Evolutionary conservation across 2,329 filamentous ascomycete genomes (phyloP).

Genomic region (Hypoxylon sp.): DNA sequence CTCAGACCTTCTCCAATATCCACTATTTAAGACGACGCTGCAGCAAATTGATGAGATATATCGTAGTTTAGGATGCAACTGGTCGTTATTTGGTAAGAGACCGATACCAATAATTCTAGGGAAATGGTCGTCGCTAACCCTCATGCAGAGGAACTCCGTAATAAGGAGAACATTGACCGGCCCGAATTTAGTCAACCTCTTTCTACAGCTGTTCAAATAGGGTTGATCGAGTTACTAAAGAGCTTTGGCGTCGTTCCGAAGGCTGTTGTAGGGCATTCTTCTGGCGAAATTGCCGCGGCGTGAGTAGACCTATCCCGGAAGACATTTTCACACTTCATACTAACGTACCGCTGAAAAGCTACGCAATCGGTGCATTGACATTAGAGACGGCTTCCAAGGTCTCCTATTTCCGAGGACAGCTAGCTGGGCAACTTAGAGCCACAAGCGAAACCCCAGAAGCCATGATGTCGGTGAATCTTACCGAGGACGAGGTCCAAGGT

Average conservation of each 20-base stretch:
- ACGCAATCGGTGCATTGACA: conserved; percentile 49
- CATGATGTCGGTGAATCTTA: conserved; percentile 54
- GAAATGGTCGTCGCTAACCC: conserved; percentile 13
- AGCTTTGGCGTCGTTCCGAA: conserved; percentile 49
- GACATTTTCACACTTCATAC: conserved; percentile 6
- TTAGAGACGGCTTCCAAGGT: conserved; percentile 53
- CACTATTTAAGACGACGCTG: conserved; percentile 46
- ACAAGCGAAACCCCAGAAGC: conserved; percentile 34
- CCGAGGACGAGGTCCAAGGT: conserved; percentile 42
- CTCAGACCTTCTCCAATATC: conserved; percentile 47
- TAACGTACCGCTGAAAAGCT: conserved; percentile 27
- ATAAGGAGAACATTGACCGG: conserved; percentile 47
- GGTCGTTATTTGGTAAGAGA: conserved; percentile 51
- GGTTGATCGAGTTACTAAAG: conserved; percentile 54
- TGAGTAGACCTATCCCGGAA: conserved; percentile 41
- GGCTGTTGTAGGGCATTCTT: conserved; percentile 56
- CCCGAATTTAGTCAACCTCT: conserved; percentile 53
- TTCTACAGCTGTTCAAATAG: conserved; percentile 56
- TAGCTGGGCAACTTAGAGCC: conserved; percentile 49
- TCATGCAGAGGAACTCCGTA: conserved; percentile 44
- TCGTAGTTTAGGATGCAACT: conserved; percentile 44
- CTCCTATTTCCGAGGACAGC: conserved; percentile 54
- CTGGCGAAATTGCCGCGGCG: conserved; percentile 58
- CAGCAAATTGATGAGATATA: conserved; percentile 41
- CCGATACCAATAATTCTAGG: conserved; percentile 16